phyloP scores from a whole-genome alignment of 768 basidiomycete genomes.

The Mycena epipterygia region DNA sequence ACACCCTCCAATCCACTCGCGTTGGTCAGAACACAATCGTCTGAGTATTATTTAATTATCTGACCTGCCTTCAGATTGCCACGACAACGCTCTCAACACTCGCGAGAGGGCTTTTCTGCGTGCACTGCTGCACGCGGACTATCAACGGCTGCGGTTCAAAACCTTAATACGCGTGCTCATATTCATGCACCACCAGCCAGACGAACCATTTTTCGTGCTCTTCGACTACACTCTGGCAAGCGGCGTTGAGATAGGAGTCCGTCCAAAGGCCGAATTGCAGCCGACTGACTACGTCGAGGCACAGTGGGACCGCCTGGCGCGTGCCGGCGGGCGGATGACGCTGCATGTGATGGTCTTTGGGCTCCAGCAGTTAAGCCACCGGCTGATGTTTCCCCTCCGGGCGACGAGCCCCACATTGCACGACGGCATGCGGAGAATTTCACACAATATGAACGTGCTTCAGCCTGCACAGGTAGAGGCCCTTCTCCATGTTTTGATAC shows the following conservation, averaged over 20 bases:
- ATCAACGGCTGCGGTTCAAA: not conserved
- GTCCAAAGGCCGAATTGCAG: not conserved
- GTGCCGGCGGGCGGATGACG: not conserved
- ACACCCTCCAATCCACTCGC: not conserved
- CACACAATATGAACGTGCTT: too few relatives aligned
- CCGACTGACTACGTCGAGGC: not conserved
- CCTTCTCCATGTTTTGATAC: too few relatives aligned
- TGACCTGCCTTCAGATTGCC: not conserved
- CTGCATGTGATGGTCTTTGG: not conserved
- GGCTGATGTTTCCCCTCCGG: not conserved
- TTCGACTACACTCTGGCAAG: not conserved
- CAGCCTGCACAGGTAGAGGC: too few relatives aligned
- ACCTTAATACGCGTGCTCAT: not conserved
- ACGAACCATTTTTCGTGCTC: not conserved
- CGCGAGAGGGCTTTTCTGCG: not conserved
- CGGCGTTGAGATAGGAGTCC: not conserved
- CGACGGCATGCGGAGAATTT: not conserved
- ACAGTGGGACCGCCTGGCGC: not conserved
- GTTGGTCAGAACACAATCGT: not conserved
- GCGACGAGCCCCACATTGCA: not conserved
- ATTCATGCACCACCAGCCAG: not conserved
- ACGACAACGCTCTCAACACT: not conserved
- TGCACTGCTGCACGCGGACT: not conserved
- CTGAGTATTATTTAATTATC: not conserved
- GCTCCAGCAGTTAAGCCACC: too few relatives aligned